phyloP scores from a whole-genome alignment of 768 basidiomycete genomes.

The Suillus cothurnatus region DNA sequence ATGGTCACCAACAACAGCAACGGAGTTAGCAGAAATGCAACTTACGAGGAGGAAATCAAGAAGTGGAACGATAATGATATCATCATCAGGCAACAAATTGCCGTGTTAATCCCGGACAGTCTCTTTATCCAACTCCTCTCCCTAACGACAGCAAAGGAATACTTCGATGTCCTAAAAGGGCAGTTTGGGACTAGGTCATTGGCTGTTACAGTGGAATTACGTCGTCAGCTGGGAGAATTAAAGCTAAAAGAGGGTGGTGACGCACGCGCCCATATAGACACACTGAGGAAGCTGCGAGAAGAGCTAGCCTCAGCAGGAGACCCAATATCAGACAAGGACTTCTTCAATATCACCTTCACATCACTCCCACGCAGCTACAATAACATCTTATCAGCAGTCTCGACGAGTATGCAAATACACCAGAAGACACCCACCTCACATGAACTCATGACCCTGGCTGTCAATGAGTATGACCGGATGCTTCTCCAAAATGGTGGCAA shows the following conservation, averaged over 20 bases:
- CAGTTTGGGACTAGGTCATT: too few relatives aligned
- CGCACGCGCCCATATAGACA: too few relatives aligned
- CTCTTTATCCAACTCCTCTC: background rate
- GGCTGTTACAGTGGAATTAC: too few relatives aligned
- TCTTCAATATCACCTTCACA: too few relatives aligned
- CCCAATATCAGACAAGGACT: too few relatives aligned
- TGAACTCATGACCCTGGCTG: constrained; percentile 12
- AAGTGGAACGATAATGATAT: constrained; percentile 24
- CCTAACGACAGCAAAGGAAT: background rate
- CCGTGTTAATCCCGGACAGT: background rate
- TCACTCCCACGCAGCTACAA: too few relatives aligned
- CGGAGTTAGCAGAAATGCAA: constrained; percentile 9
- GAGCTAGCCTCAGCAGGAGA: too few relatives aligned
- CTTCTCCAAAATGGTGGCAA: constrained; percentile 1
- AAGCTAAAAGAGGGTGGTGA: too few relatives aligned
- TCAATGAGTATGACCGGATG: constrained; percentile 20
- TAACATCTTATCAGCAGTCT: too few relatives aligned
- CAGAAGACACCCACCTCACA: constrained; percentile 18
- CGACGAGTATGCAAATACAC: background rate
- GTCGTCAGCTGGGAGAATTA: too few relatives aligned
- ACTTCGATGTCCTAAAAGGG: too few relatives aligned
- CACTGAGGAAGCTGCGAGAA: too few relatives aligned
- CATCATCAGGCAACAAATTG: constrained; percentile 22
- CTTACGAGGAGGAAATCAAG: background rate
- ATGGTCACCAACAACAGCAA: constrained; percentile 5